A percentile compares a stretch with the other conserved stretches of the same genome.
These are phyloP conservation scores for Phytopythium mirpurense DNA, from an alignment of 352 stramenopile genomes.

Conservation along the genomic window DNA sequence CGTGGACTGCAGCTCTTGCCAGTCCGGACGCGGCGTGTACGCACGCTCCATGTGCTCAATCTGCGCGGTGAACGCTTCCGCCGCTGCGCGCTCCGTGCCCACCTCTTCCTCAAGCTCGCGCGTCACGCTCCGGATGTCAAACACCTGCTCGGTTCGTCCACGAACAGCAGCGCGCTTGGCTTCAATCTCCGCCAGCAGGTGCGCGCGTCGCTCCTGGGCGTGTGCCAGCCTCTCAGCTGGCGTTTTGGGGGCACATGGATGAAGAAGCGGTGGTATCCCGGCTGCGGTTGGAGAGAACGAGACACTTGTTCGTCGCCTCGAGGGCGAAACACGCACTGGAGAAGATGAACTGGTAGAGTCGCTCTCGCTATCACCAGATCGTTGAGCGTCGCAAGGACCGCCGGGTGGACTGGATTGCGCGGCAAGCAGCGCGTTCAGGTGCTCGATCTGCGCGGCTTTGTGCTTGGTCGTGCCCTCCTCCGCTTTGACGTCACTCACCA, in stretches of 20 bases:
- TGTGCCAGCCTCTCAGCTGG: background rate
- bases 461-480: slow-evolving; percentile 49
- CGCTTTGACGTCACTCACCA: slow-evolving; percentile 41
- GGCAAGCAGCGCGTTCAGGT: slow-evolving; percentile 9
- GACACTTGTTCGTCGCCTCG: background rate
- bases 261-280: background rate
- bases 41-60: slow-evolving; percentile 40
- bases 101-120: slow-evolving; percentile 25
- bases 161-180: slow-evolving; percentile 14
- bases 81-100: slow-evolving; percentile 14
- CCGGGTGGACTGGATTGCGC: background rate
- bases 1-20: slow-evolving; percentile 46
- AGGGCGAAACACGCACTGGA: background rate
- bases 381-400: background rate
- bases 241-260: background rate
- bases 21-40: slow-evolving; percentile 62
- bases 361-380: background rate
- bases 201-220: slow-evolving; percentile 5
- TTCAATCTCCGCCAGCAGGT: slow-evolving; percentile 8
- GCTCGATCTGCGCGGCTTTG: slow-evolving; percentile 49
- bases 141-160: slow-evolving; percentile 50
- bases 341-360: background rate
- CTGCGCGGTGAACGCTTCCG: slow-evolving; percentile 25
- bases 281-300: background rate
- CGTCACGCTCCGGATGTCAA: slow-evolving; percentile 44